These are phyloP conservation scores for Diaporthe caulivora DNA, from an alignment of 2,329 filamentous ascomycete genomes.

Conservation along the genomic window DNA sequence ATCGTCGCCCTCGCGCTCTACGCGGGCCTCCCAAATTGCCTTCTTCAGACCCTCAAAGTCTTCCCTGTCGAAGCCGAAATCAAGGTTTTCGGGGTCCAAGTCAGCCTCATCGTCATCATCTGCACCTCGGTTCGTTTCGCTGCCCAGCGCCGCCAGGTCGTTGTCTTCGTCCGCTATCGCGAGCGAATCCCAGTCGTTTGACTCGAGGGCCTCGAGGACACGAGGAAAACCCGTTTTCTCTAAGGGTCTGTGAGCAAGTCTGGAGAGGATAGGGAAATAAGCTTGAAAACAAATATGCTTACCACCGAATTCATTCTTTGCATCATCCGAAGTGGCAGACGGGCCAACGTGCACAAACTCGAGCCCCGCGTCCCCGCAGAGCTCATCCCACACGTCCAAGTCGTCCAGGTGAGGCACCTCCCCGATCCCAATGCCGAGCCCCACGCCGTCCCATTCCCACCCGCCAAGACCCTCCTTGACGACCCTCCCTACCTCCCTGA, in stretches of 20 bases:
- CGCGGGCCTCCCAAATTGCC: constrained; percentile 62
- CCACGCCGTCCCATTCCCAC: constrained; percentile 74
- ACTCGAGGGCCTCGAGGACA: constrained; percentile 71
- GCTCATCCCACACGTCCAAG: constrained; percentile 72
- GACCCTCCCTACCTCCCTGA: constrained; percentile 67
- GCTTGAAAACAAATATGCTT: constrained; percentile 44
- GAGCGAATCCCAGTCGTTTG: constrained; percentile 72
- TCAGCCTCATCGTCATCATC: constrained; percentile 47
- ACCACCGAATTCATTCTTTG: constrained; percentile 72
- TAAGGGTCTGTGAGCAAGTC: constrained; percentile 43
- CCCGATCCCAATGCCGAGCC: constrained; percentile 69
- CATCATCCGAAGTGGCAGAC: constrained; percentile 44
- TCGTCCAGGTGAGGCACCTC: constrained; percentile 50
- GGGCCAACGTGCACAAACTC: constrained; percentile 69
- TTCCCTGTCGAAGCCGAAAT: constrained; percentile 64
- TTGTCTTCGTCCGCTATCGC: constrained; percentile 48
- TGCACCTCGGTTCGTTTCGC: constrained; percentile 45
- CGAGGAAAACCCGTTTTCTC: constrained; percentile 72
- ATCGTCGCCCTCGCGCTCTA: constrained; percentile 44
- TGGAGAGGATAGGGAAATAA: background rate
- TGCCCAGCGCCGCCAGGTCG: constrained; percentile 47
- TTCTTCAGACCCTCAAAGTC: constrained; percentile 66
- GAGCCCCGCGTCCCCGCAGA: constrained; percentile 67
- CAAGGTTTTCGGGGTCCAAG: constrained; percentile 61
- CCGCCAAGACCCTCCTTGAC: constrained; percentile 69